Percentiles rank a stretch among this genome's conserved stretches.
Evolutionary conservation across 2,329 filamentous ascomycete genomes (phyloP).

Genomic region (Fusarium continuum): DNA sequence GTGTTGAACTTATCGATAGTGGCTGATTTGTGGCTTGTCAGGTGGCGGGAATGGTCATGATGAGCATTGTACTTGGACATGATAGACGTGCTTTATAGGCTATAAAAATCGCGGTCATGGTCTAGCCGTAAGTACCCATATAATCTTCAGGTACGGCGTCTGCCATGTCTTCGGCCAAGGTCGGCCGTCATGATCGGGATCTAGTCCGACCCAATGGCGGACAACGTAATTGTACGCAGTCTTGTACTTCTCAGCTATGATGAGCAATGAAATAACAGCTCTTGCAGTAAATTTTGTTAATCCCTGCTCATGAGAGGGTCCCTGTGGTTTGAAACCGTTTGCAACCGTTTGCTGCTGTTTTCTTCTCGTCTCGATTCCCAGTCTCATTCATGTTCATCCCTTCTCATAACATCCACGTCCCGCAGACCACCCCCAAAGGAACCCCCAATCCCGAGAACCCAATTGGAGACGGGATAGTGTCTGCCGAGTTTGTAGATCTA

Average conservation of each 20-base stretch:
- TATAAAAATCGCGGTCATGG: not conserved
- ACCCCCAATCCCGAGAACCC: slow-evolving; percentile 26
- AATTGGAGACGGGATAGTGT: slow-evolving; percentile 29
- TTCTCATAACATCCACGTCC: not conserved
- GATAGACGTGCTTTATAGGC: not conserved
- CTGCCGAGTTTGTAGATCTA: slow-evolving; percentile 25
- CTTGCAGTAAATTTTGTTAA: not conserved
- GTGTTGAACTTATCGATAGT: slow-evolving; percentile 8
- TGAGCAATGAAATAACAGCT: slow-evolving; percentile 4
- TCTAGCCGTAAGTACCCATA: not conserved
- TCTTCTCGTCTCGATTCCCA: not conserved
- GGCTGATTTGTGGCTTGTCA: not conserved
- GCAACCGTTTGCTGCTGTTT: not conserved
- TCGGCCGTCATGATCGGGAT: slow-evolving; percentile 33
- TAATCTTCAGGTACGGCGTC: not conserved
- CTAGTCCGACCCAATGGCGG: slow-evolving; percentile 31
- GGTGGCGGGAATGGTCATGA: slow-evolving; percentile 15
- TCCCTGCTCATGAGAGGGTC: slow-evolving; percentile 5
- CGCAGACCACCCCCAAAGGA: slow-evolving; percentile 20
- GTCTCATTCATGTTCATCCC: slow-evolving; percentile 1
- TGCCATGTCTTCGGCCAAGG: slow-evolving; percentile 13
- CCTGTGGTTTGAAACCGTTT: not conserved
- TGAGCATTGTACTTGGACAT: not conserved
- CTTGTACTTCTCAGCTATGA: slow-evolving; percentile 11
- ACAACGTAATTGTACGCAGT: slow-evolving; percentile 8